A percentile compares a stretch with the other conserved stretches of the same genome.
phyloP scores from a whole-genome alignment of 306 rosid species.

The Prunus fruticosa region DNA sequence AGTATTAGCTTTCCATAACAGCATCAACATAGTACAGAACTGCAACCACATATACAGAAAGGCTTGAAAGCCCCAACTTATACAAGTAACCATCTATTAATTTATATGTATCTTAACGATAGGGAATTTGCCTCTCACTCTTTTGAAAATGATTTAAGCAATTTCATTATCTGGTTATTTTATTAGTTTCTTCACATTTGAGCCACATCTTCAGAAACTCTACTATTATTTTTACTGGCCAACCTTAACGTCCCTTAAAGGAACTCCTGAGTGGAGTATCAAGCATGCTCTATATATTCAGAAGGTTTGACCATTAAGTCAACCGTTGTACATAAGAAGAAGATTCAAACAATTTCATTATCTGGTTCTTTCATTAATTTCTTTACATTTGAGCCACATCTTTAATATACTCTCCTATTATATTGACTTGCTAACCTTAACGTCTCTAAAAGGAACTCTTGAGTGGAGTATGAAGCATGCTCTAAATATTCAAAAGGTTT shows the following conservation, averaged over 20 bases:
- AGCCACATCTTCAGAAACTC: background rate
- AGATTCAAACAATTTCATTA: background rate
- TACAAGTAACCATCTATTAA: background rate
- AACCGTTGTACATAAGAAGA: background rate
- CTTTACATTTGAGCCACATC: background rate
- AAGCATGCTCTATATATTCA: background rate
- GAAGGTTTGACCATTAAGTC: background rate
- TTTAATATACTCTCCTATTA: background rate
- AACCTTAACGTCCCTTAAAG: background rate
- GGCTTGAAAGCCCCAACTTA: background rate
- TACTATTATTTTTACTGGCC: background rate
- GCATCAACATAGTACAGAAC: slow-evolving; percentile 11
- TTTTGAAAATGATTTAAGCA: background rate
- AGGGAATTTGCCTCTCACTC: background rate
- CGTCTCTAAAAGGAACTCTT: background rate
- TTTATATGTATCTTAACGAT: background rate
- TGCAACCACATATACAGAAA: background rate
- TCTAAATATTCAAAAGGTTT: background rate
- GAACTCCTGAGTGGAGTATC: background rate
- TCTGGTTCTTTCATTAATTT: background rate
- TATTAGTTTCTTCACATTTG: background rate
- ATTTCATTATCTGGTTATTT: background rate
- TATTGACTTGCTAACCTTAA: background rate
- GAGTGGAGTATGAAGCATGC: background rate
- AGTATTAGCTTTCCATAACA: slow-evolving; percentile 26